Base-by-base conservation (phyloP, 805 yeast species). In the Pichia thaimueangensis region DNA sequence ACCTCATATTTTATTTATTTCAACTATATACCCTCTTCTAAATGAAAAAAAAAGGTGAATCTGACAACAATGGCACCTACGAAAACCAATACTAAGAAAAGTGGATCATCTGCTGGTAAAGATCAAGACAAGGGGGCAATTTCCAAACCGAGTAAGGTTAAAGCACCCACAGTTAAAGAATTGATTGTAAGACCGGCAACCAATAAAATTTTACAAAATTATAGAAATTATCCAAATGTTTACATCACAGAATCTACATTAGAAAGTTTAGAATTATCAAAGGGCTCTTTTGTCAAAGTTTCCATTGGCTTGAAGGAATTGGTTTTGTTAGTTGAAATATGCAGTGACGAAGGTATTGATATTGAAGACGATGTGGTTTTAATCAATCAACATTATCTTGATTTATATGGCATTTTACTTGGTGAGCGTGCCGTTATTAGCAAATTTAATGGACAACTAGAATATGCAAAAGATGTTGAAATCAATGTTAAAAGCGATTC, bases 391-490 rank as follows among this genome's bases (percentile, higher is more conserved):
- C 30, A 37, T 9, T 53, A 47, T 34, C 39, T 56, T 13, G 44
- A 46, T 20, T 33, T 50, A n/a, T 46, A 48, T 27, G 56, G 54
- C 7, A 50, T 55, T 21, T 42, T 58, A 19, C 42, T 58, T 9
- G 67, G 68, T 24, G 65, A 62, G 20, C 49, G 66, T 36, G 55
- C 59, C 1, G 64, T 64, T 23, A 49, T 91, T 0, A 54, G 56
- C 11, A 80, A 72, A 50, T 64, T 66, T 19, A 39, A 60, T 5
- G 51, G 58, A 3, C 83, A 76, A 43, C 86, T 88, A 4, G 60
- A 51, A n/a, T 59, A 60, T 47, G 62, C 62, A 0, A 42, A 47
- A 48, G 48, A 6, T 38, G 53, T 37, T 47, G 42, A 35, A 1
- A 47, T 53, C 11, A 30, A 35, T 11, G 47, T 45, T 9, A 16